Base-by-base conservation (phyloP, 225 moss, liverwort and hornwort genomes). In the Physcomitrellopsis africana region DNA sequence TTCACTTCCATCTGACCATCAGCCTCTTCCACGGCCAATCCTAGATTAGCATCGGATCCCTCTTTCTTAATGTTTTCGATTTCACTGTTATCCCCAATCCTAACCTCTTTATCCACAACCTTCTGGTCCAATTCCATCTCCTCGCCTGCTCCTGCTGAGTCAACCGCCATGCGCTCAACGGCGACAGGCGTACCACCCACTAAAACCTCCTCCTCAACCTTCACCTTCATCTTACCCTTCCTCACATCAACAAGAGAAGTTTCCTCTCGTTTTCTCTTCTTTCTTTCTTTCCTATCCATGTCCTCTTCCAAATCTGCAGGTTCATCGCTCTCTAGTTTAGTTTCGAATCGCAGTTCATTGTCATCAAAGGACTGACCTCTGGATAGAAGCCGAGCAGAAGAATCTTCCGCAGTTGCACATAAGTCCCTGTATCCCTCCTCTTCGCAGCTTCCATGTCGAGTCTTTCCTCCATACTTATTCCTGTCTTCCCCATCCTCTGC, bases 221-320 rank as follows among this genome's bases (percentile, higher is more conserved):
- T 86, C 61, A 75, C 69, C 72, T 82, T 80, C 42, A 65, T 44
- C 47, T 76, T 80, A 32, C 65, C 67, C 56, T 89, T 92, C 11
- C 62, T 81, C 43, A 70, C 80, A 71, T 83, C 84, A 18, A 69
- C 51, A 20, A 77, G 43, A 65, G 82, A 54, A 44, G 76, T 78
- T 56, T 93, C 93, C 67, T 87, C 92, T 76, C 92, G 81, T 81
- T 89, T 91, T 69, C 93, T 87, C 68, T 96, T 93, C 75, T 83
- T 91, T 48, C 87, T 81, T 76, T 89, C 89, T 80, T 81, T 83
- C 72, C 79, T 84, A 20, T 90, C 90, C 43, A 22, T 44, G 13
- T 77, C 81, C 23, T 83, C 85, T 76, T 77, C 84, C 56, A 76
- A 54, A 52, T 88, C 85, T 16, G 29, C 66, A 29, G 72, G 62